A percentile compares a stretch with the other conserved stretches of the same genome.
phyloP scores from a whole-genome alignment of 2,329 filamentous ascomycete species.

The Didymella exigua region DNA sequence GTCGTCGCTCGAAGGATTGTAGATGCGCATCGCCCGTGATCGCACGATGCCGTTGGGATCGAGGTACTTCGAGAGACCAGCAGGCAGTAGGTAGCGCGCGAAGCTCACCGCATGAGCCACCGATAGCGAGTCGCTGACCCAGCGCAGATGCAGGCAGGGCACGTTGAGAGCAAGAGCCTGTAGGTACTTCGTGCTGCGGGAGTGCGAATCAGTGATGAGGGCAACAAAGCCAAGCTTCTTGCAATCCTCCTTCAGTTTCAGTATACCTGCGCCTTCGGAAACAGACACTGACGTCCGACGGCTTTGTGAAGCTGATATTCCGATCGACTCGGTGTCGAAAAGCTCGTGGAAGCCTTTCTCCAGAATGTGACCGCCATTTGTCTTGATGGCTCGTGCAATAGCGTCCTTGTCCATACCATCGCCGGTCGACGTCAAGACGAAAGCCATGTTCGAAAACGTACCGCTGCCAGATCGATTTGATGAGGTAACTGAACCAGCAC shows the following conservation, averaged over 20 bases:
- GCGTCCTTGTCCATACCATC: constrained; percentile 61
- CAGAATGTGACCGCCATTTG: constrained; percentile 75
- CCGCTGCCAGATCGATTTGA: constrained; percentile 39
- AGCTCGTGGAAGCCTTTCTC: constrained; percentile 79
- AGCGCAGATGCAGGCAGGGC: constrained; percentile 81
- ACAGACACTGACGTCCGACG: constrained; percentile 19
- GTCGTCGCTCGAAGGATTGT: constrained; percentile 60
- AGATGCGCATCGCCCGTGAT: constrained; percentile 71
- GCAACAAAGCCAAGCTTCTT: constrained; percentile 76
- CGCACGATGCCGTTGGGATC: constrained; percentile 69
- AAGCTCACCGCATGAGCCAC: constrained; percentile 71
- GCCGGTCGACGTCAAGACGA: constrained; percentile 75
- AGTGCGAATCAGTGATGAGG: constrained; percentile 83
- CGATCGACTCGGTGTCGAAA: constrained; percentile 61
- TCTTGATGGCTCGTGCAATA: constrained; percentile 67
- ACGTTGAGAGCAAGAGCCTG: constrained; percentile 89
- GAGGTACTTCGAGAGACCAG: constrained; percentile 78
- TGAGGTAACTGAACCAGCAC: constrained; percentile 39
- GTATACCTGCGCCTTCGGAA: constrained; percentile 25
- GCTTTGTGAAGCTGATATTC: constrained; percentile 25
- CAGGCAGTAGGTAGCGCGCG: constrained; percentile 81
- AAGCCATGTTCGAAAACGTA: constrained; percentile 81
- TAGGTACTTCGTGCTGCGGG: constrained; percentile 88
- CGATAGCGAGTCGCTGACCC: constrained; percentile 75
- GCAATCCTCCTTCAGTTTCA: constrained; percentile 61